Base-by-base conservation (phyloP, 768 basidiomycete species). In the Cystobasidium ongulense region DNA sequence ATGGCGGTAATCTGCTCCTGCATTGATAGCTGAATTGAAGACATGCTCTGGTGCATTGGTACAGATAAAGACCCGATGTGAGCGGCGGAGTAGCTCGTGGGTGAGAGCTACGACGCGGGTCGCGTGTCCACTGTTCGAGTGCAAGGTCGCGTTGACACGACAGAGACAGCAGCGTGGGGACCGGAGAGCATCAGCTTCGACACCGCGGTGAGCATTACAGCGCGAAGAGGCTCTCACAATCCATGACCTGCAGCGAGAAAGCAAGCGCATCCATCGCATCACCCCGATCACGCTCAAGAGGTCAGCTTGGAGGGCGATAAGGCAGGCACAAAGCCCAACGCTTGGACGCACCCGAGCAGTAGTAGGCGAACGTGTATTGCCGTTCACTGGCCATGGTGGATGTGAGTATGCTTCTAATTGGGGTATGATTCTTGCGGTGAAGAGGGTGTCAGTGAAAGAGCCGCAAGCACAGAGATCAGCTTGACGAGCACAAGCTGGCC, bases 31-130 rank as follows among this genome's bases (percentile, higher is more conserved):
- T 71, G 88, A 86, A 0, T 85, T 80, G 78, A 91, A 90, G 35
- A 90, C 86, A 77, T 86, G 87, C 73, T 84, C 82, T 13, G 89
- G 89, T 0, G 90, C 90, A 33, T 89, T 89, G 0, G 90, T 90
- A 33, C 88, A 85, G 70, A 91, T 88, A 79, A 86, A 82, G 11
- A 90, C 81, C 8, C 78, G 81, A 21, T 87, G 86, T 50, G 80
- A 81, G 5, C 81, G 80, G 4, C 80, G 75, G 17, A 87, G 82
- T 64, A 91, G 83, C 76, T 87, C 85, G 57, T 83, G 81, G 1
- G 88, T 84, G 75, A 90, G 86, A 0, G 90, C 90, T 18, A 89
- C 89, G 18, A 90, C 90, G 41, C 90, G 86, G 1, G 90, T 91
- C 10, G 89, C 90, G 78, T 91, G 90, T n/a, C 89, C 88, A 35